These are phyloP conservation scores for Penicillium griseofulvum DNA, from an alignment of 2,329 filamentous ascomycete species.

Conservation along the genomic window DNA sequence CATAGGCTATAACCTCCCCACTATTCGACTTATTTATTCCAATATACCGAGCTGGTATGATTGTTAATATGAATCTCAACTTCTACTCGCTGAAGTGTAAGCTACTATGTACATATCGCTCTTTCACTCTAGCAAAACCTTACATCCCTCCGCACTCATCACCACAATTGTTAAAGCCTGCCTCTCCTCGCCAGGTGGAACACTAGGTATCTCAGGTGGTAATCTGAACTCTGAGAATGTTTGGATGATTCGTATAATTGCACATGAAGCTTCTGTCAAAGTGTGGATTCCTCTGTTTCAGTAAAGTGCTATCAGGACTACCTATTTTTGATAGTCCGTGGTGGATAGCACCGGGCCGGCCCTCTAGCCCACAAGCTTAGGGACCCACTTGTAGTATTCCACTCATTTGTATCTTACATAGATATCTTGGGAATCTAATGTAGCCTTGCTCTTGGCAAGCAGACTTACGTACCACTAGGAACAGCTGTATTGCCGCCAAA, in stretches of 20 bases:
- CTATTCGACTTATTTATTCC: background rate
- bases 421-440: too few species aligned
- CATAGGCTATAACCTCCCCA: background rate
- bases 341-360: too few species aligned
- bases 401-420: too few species aligned
- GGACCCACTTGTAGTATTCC: too few species aligned
- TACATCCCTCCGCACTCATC: constrained; percentile 24
- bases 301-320: too few species aligned
- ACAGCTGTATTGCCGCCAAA: too few species aligned
- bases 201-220: background rate
- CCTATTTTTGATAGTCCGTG: too few species aligned
- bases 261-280: constrained; percentile 4
- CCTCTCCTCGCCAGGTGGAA: constrained; percentile 21
- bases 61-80: background rate
- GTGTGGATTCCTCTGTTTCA: constrained; percentile 6
- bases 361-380: too few species aligned
- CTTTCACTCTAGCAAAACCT: constrained; percentile 19
- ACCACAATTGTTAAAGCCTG: constrained; percentile 24
- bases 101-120: too few species aligned
- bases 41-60: background rate
- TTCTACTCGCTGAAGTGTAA: background rate
- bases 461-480: too few species aligned
- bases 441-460: too few species aligned
- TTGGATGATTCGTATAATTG: constrained; percentile 14
- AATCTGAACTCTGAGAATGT: constrained; percentile 4